A percentile compares a stretch with the other conserved stretches of the same genome.
These are phyloP conservation scores for Arthonia radiata DNA, from an alignment of 495 filamentous ascomycete genomes.

Conservation along the genomic window DNA sequence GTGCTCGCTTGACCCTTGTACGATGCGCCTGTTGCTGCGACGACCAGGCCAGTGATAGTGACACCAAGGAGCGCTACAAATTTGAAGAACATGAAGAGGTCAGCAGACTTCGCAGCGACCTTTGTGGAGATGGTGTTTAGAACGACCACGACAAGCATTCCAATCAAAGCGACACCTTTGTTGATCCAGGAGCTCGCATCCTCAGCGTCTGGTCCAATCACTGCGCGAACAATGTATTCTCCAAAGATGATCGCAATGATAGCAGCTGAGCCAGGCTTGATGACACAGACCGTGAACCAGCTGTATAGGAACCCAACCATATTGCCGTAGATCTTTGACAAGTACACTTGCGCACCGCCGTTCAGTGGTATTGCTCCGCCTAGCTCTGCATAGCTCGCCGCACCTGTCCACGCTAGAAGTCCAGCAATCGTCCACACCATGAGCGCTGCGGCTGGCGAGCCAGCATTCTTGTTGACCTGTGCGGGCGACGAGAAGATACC, in stretches of 20 bases:
- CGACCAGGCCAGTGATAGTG: conserved; percentile 69
- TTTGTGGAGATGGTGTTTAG: conserved; percentile 80
- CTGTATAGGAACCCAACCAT: conserved; percentile 77
- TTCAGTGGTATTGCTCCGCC: conserved; percentile 91
- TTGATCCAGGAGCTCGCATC: conserved; percentile 64
- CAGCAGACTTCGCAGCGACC: conserved; percentile 59
- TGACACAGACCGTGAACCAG: conserved; percentile 81
- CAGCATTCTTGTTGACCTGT: conserved; percentile 79
- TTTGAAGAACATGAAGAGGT: conserved; percentile 90
- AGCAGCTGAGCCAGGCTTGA: conserved; percentile 79
- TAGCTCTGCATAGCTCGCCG: conserved; percentile 85
- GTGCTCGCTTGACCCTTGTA: conserved; percentile 45
- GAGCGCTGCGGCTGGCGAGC: conserved; percentile 74
- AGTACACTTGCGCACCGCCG: conserved; percentile 77
- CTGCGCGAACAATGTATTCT: conserved; percentile 75
- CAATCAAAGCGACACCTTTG: conserved; percentile 63
- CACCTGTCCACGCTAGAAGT: conserved; percentile 83
- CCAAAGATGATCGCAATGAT: conserved; percentile 97
- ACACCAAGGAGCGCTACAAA: conserved; percentile 74
- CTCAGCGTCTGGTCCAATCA: conserved; percentile 56
- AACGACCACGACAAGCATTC: conserved; percentile 48
- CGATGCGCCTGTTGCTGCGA: conserved; percentile 65
- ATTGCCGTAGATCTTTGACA: conserved; percentile 91
- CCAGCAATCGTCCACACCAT: conserved; percentile 82
- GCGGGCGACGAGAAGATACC: conserved; percentile 91